Percentiles rank a stretch among this genome's conserved stretches.
Conservation (phyloP, 169 alveolate genomes). For the Plasmodium coatneyi region DNA sequence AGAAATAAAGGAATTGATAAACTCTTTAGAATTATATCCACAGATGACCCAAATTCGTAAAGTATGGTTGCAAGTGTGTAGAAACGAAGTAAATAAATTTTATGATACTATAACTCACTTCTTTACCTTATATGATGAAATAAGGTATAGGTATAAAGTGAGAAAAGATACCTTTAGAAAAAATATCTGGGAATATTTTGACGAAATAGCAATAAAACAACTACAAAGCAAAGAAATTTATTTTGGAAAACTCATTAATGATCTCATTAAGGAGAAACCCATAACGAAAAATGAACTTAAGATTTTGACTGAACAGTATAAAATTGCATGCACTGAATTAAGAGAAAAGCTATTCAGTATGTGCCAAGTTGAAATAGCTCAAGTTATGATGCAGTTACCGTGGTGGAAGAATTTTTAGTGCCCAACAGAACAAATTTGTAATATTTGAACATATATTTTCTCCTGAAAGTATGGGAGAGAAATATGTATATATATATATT, state of each 20-base stretch:
- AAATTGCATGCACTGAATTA: not conserved
- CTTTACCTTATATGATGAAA: not conserved
- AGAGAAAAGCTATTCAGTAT: not conserved
- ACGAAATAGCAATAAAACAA: not conserved
- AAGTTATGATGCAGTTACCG: not conserved
- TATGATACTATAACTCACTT: slow-evolving; percentile 1
- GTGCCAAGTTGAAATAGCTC: slow-evolving; percentile 21
- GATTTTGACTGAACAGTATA: not conserved
- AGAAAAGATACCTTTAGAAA: not conserved
- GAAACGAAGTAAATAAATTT: not conserved
- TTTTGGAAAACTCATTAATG: not conserved
- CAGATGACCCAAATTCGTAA: not conserved
- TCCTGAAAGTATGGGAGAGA: not conserved
- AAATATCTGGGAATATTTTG: not conserved
- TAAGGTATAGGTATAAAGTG: not conserved
- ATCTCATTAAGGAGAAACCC: not conserved
- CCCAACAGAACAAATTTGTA: not conserved
- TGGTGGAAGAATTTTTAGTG: not conserved
- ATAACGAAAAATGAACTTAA: not conserved
- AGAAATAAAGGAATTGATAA: not conserved
- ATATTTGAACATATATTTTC: not conserved
- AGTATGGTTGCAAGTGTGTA: not conserved
- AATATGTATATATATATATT: too few relatives aligned
- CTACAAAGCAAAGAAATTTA: not conserved
- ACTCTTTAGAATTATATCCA: not conserved